phyloP scores from a whole-genome alignment of 768 basidiomycete species.

The Rhodosporidiobolus odoratus region DNA sequence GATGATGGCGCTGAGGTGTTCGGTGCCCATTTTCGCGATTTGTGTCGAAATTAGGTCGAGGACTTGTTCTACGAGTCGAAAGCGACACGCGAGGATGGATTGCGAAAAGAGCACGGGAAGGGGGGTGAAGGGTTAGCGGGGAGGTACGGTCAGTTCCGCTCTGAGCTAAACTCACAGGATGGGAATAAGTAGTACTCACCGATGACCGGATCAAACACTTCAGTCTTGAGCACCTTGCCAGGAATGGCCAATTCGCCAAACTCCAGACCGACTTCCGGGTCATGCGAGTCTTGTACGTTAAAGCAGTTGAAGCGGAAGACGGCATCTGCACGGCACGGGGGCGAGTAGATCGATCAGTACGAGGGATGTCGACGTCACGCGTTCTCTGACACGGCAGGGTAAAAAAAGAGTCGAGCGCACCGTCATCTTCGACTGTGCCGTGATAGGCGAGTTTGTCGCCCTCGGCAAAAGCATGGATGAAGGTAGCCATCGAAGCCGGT shows the following conservation, averaged over 20 bases:
- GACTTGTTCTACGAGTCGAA: slow-evolving; percentile 53
- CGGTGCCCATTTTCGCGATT: slow-evolving; percentile 59
- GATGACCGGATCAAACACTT: slow-evolving; percentile 85
- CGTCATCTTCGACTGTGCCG: slow-evolving; percentile 63
- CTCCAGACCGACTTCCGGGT: slow-evolving; percentile 68
- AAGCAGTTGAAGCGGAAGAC: slow-evolving; percentile 88
- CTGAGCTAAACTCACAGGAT: too few relatives aligned
- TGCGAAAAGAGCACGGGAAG: too few relatives aligned
- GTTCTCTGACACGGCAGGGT: background rate
- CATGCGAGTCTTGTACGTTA: slow-evolving; percentile 64
- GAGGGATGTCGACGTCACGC: too few relatives aligned
- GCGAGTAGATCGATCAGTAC: background rate
- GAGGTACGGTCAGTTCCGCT: too few relatives aligned
- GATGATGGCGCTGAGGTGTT: slow-evolving; percentile 66
- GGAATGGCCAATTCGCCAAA: slow-evolving; percentile 80
- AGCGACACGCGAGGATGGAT: background rate
- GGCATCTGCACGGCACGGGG: slow-evolving; percentile 54
- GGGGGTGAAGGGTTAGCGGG: too few relatives aligned
- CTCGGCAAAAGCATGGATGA: slow-evolving; percentile 59
- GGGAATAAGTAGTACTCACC: too few relatives aligned
- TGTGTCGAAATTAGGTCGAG: slow-evolving; percentile 74
- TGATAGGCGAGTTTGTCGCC: slow-evolving; percentile 74
- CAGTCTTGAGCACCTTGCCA: slow-evolving; percentile 67
- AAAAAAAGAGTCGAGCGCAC: background rate
- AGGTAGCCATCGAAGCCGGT: slow-evolving; percentile 53